Evolutionary conservation across 2,329 filamentous ascomycete species (phyloP).

Genomic region (Pestalotiopsis fici): DNA sequence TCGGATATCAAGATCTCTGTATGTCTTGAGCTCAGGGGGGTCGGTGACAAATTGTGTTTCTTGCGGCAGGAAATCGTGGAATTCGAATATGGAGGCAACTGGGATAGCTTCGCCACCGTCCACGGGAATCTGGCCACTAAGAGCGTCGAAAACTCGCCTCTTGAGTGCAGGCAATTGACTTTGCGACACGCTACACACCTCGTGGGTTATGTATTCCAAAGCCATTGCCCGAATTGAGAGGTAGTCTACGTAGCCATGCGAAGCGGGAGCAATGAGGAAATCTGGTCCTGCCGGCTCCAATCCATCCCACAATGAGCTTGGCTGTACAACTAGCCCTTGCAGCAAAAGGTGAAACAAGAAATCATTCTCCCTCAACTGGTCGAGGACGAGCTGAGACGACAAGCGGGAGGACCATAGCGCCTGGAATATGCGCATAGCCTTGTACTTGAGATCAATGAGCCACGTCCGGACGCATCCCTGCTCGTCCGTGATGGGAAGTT

Average conservation of each 20-base stretch:
- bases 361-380: slow-evolving; percentile 77
- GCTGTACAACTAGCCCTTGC: slow-evolving; percentile 69
- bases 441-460: slow-evolving; percentile 69
- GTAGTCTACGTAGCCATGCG: slow-evolving; percentile 74
- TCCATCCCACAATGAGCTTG: slow-evolving; percentile 74
- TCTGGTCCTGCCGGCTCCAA: slow-evolving; percentile 58
- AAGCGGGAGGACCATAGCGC: slow-evolving; percentile 83
- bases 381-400: slow-evolving; percentile 72
- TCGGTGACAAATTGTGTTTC: slow-evolving; percentile 51
- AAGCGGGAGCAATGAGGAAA: slow-evolving; percentile 70
- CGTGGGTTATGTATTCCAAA: slow-evolving; percentile 82
- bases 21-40: slow-evolving; percentile 57
- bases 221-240: slow-evolving; percentile 75
- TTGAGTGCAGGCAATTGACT: slow-evolving; percentile 71
- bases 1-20: slow-evolving; percentile 67
- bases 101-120: slow-evolving; percentile 66
- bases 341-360: slow-evolving; percentile 78
- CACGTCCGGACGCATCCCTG: slow-evolving; percentile 62
- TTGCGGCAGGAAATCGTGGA: slow-evolving; percentile 81
- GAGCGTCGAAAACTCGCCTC: slow-evolving; percentile 66
- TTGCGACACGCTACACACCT: slow-evolving; percentile 77
- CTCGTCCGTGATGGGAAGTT: slow-evolving; percentile 66
- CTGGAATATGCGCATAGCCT: slow-evolving; percentile 72
- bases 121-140: slow-evolving; percentile 75
- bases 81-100: slow-evolving; percentile 81